Conservation (phyloP, 2,329 filamentous ascomycete species). For the Exserohilum rostratum region DNA sequence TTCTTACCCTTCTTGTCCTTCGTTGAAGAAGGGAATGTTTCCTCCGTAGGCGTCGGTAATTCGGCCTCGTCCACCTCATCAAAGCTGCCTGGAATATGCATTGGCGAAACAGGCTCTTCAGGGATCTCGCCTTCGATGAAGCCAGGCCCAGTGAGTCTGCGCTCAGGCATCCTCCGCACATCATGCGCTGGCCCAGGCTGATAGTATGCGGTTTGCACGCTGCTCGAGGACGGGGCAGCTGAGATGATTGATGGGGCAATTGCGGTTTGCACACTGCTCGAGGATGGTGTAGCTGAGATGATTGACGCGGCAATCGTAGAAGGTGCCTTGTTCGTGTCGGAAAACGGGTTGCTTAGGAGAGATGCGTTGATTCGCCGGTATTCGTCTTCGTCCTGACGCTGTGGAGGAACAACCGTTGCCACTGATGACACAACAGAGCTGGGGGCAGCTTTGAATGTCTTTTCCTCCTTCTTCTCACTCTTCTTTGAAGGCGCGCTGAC, state of each 20-base stretch:
- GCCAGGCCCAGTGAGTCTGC: constrained; percentile 32
- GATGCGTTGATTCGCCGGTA: constrained; percentile 24
- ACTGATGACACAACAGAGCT: constrained; percentile 26
- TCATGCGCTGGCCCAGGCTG: constrained; percentile 52
- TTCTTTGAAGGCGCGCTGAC: constrained; percentile 35
- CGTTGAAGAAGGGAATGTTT: constrained; percentile 19
- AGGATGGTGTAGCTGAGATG: constrained; percentile 28
- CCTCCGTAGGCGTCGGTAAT: constrained; percentile 22
- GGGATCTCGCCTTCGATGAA: constrained; percentile 46
- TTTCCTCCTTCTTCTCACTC: constrained; percentile 41
- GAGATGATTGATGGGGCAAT: constrained; percentile 10
- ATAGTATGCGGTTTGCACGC: constrained; percentile 45
- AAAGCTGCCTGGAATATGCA: constrained; percentile 69
- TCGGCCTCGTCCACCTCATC: constrained; percentile 42
- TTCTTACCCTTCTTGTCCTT: constrained; percentile 38
- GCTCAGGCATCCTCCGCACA: constrained; percentile 21
- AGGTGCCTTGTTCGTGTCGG: constrained; percentile 31
- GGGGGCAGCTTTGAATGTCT: constrained; percentile 32
- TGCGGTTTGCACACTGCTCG: constrained; percentile 11
- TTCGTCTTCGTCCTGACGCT: constrained; percentile 24
- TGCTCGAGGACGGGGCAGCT: constrained; percentile 27
- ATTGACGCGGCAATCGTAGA: constrained; percentile 27
- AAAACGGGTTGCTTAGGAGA: constrained; percentile 36
- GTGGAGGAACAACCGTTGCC: constrained; percentile 27
- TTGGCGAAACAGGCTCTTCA: constrained; percentile 64